These are phyloP conservation scores for Colletotrichum sp. DNA, from an alignment of 2,329 filamentous ascomycete genomes.

Conservation along the genomic window DNA sequence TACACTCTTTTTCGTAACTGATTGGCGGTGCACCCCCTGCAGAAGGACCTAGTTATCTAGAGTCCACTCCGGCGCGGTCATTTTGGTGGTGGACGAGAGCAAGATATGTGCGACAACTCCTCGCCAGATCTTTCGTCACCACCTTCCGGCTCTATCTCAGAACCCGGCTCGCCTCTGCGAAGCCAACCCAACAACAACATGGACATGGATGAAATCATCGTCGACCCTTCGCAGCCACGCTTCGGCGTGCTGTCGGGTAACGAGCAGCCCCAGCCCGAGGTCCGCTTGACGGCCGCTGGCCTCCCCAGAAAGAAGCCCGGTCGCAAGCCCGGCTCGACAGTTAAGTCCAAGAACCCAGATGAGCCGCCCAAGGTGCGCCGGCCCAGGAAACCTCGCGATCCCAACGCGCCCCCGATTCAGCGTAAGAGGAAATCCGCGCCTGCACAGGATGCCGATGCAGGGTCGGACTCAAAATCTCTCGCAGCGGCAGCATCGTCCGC, in stretches of 20 bases:
- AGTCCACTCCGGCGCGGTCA: neutral
- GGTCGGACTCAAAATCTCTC: conserved; percentile 38
- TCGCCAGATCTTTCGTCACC: conserved; percentile 57
- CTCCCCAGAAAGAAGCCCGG: conserved; percentile 68
- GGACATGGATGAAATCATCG: conserved; percentile 57
- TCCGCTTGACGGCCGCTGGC: conserved; percentile 58
- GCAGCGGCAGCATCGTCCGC: conserved; percentile 30
- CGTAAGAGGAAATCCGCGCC: conserved; percentile 59
- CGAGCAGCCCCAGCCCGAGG: conserved; percentile 15
- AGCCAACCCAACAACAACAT: conserved; percentile 30
- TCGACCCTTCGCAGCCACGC: conserved; percentile 42
- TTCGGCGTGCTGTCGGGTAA: conserved; percentile 34
- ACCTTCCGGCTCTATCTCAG: conserved; percentile 54
- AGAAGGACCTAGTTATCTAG: neutral
- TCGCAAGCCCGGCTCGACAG: conserved; percentile 64
- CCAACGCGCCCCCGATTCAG: conserved; percentile 59
- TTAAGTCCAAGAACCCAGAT: conserved; percentile 47
- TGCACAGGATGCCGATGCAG: conserved; percentile 38
- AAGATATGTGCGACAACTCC: conserved; percentile 41
- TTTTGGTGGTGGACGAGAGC: conserved; percentile 15
- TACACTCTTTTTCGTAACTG: neutral
- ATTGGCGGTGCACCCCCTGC: neutral
- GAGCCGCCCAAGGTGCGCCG: conserved; percentile 56
- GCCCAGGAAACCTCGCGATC: conserved; percentile 62
- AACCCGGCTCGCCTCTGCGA: conserved; percentile 49